These are phyloP conservation scores for Emmonsia crescens DNA, from an alignment of 2,329 filamentous ascomycete species.

Conservation along the genomic window DNA sequence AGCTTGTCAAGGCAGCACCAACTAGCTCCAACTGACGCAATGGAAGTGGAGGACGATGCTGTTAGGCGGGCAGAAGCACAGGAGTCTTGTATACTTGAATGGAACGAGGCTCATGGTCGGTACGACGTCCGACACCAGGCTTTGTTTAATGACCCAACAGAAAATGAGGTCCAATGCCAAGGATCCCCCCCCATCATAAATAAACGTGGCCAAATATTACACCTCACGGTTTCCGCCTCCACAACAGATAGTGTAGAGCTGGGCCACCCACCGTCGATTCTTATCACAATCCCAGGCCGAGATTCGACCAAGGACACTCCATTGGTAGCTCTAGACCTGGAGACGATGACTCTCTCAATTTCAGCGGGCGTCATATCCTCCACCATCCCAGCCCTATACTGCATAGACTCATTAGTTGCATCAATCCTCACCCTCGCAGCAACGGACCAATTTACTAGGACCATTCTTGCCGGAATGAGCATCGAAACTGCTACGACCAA, in stretches of 20 bases:
- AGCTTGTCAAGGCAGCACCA: conserved; percentile 30
- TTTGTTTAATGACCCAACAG: conserved; percentile 19
- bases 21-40: conserved; percentile 30
- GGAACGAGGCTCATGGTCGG: conserved; percentile 29
- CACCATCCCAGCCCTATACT: conserved; percentile 37
- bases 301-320: conserved; percentile 27
- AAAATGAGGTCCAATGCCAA: conserved; percentile 27
- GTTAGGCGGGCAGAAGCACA: conserved; percentile 34
- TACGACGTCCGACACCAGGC: conserved; percentile 40
- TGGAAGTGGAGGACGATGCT: conserved; percentile 34
- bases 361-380: conserved; percentile 30
- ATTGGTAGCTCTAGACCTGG: conserved; percentile 35
- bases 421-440: conserved; percentile 36
- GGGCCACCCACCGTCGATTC: conserved; percentile 25
- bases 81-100: conserved; percentile 37
- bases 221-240: conserved; percentile 31
- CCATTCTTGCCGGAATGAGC: conserved; percentile 28
- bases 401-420: conserved; percentile 38
- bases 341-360: conserved; percentile 31
- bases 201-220: conserved; percentile 26
- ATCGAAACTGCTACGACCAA: conserved; percentile 16
- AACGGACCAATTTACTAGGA: conserved; percentile 32
- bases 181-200: conserved; percentile 23
- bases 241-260: conserved; percentile 17
- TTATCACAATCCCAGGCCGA: conserved; percentile 29